Evolutionary conservation across 306 rosid species (phyloP).

Genomic region (Medicago lupulina): DNA sequence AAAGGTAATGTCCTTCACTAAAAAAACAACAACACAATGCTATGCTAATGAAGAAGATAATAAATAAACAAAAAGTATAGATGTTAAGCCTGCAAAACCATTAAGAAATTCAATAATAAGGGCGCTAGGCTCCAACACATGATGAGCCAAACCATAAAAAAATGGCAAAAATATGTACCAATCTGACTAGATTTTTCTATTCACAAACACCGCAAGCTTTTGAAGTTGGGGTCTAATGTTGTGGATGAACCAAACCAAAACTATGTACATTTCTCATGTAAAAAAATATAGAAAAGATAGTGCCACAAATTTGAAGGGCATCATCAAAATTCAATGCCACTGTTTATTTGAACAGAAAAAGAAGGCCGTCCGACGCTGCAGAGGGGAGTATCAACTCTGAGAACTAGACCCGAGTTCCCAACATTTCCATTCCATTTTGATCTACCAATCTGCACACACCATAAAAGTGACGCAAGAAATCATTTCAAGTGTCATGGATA

Average conservation of each 20-base stretch:
- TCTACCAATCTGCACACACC: constrained; percentile 76
- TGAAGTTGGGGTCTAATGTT: neutral
- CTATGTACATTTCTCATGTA: constrained; percentile 67
- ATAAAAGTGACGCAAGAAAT: neutral
- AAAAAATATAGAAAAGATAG: constrained; percentile 33
- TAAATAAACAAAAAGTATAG: neutral
- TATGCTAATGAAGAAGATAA: neutral
- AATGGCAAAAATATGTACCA: constrained; percentile 23
- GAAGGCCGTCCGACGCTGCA: constrained; percentile 74
- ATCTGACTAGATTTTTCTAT: constrained; percentile 43
- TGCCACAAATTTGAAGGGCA: constrained; percentile 23
- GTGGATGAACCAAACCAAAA: constrained; percentile 41
- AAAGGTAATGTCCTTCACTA: constrained; percentile 9
- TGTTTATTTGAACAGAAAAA: constrained; percentile 82
- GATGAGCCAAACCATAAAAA: constrained; percentile 34
- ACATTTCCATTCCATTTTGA: constrained; percentile 98
- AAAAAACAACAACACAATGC: neutral
- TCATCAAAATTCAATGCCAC: constrained; percentile 81
- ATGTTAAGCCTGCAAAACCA: constrained; percentile 26
- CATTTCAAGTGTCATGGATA: neutral
- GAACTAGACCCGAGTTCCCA: constrained; percentile 80
- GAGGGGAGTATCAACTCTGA: constrained; percentile 83
- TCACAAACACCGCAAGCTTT: constrained; percentile 39
- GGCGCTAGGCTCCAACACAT: constrained; percentile 31
- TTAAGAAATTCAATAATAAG: constrained; percentile 32